phyloP scores from a whole-genome alignment of 108 stramenopile genomes.

The Stephanodiscus minutulus region DNA sequence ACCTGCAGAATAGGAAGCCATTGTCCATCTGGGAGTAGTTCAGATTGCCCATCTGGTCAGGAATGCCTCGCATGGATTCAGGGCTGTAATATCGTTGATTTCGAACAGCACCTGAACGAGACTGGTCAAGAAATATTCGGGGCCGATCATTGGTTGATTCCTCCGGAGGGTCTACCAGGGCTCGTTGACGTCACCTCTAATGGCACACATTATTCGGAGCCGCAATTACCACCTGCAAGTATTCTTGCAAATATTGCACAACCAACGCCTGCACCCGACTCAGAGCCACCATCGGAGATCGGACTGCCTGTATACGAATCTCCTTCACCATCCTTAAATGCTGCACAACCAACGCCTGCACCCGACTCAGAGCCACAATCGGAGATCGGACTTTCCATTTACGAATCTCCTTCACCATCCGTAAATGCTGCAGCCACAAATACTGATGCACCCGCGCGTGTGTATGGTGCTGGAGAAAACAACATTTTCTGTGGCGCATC shows the following conservation, averaged over 20 bases:
- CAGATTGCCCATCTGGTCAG: conserved; percentile 26
- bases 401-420: not conserved
- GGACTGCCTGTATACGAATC: not conserved
- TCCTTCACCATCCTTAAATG: too few relatives aligned
- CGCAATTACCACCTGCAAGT: not conserved
- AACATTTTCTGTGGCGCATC: conserved; percentile 39
- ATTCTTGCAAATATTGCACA: too few relatives aligned
- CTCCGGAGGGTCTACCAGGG: conserved; percentile 7
- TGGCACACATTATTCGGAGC: not conserved
- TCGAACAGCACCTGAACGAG: conserved; percentile 18
- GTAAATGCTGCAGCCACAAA: not conserved
- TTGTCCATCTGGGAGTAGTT: conserved; percentile 28
- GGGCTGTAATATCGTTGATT: conserved; percentile 46
- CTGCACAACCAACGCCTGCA: too few relatives aligned
- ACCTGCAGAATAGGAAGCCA: conserved; percentile 35
- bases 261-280: too few relatives aligned
- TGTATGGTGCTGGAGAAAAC: conserved; percentile 9
- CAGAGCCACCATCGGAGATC: conserved; percentile 2
- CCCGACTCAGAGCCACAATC: too few relatives aligned
- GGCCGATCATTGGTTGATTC: conserved; percentile 8
- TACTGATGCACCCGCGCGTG: not conserved
- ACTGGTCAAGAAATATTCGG: conserved; percentile 36
- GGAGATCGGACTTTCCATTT: too few relatives aligned
- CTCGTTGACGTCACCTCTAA: not conserved
- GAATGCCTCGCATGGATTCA: conserved; percentile 28